These are phyloP conservation scores for Paecilomyces variotii DNA, from an alignment of 2,329 filamentous ascomycete genomes.

Conservation along the genomic window DNA sequence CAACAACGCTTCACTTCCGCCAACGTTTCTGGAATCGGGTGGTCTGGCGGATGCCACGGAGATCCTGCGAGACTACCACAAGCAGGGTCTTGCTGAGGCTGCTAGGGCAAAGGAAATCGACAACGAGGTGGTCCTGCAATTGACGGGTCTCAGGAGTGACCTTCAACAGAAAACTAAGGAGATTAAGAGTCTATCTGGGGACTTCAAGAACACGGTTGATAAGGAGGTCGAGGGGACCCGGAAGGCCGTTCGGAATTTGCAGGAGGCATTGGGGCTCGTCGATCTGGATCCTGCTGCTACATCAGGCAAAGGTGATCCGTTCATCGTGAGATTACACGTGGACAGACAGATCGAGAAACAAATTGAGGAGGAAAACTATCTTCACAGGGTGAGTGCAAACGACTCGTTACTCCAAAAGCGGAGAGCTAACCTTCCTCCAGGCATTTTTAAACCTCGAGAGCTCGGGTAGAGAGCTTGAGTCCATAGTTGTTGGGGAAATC, in stretches of 20 bases:
- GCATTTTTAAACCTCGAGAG: slow-evolving; percentile 91
- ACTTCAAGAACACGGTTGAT: slow-evolving; percentile 95
- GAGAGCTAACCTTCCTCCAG: slow-evolving; percentile 37
- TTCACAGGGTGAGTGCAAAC: slow-evolving; percentile 66
- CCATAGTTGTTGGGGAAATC: slow-evolving; percentile 93
- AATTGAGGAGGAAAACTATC: slow-evolving; percentile 93
- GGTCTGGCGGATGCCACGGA: slow-evolving; percentile 84
- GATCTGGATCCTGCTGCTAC: slow-evolving; percentile 69
- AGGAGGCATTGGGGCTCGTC: slow-evolving; percentile 70
- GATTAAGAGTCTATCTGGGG: slow-evolving; percentile 84
- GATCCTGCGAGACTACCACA: slow-evolving; percentile 75
- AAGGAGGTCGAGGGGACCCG: slow-evolving; percentile 86
- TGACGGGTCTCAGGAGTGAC: slow-evolving; percentile 79
- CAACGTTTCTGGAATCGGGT: slow-evolving; percentile 67
- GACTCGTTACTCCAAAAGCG: neutral
- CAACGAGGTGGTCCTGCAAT: slow-evolving; percentile 78
- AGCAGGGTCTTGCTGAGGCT: slow-evolving; percentile 67
- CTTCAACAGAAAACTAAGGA: slow-evolving; percentile 96
- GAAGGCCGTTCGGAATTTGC: slow-evolving; percentile 69
- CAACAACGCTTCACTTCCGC: slow-evolving; percentile 68
- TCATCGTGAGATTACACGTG: slow-evolving; percentile 73
- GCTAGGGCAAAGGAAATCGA: slow-evolving; percentile 88
- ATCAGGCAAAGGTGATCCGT: slow-evolving; percentile 85
- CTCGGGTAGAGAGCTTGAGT: slow-evolving; percentile 89
- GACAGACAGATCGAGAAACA: slow-evolving; percentile 88